A percentile compares a stretch with the other conserved stretches of the same genome.
Evolutionary conservation across 352 stramenopile species (phyloP).

Genomic region (Sclerospora graminicola): DNA sequence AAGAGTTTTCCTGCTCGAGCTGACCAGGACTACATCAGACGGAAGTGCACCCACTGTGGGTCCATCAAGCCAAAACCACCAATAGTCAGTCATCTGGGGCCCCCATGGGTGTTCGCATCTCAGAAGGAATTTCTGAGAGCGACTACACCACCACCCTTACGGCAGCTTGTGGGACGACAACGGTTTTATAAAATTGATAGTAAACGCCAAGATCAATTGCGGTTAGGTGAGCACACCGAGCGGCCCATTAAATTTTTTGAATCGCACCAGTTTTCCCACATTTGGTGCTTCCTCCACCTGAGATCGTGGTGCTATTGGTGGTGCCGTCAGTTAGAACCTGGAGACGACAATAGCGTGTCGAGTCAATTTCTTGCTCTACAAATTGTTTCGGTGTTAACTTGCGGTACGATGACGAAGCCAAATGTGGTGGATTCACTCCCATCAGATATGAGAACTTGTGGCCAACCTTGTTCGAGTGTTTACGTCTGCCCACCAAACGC

Average conservation of each 20-base stretch:
- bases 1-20: too few relatives aligned
- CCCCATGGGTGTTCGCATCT: too few relatives aligned
- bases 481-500: conserved; percentile 31
- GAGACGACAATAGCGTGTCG: conserved; percentile 17
- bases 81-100: too few relatives aligned
- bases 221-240: conserved; percentile 52
- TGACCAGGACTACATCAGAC: too few relatives aligned
- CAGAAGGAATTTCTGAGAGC: too few relatives aligned
- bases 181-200: too few relatives aligned
- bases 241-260: conserved; percentile 40
- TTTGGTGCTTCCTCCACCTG: conserved; percentile 10
- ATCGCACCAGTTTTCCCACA: conserved; percentile 77
- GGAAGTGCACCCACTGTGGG: too few relatives aligned
- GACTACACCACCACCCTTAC: too few relatives aligned
- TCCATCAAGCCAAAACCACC: too few relatives aligned
- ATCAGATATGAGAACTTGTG: conserved; percentile 62
- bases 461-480: conserved; percentile 44
- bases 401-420: conserved; percentile 25
- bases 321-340: conserved; percentile 15
- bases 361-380: conserved; percentile 46
- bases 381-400: conserved; percentile 35
- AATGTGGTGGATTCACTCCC: conserved; percentile 57
- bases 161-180: too few relatives aligned
- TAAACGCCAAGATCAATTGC: too few relatives aligned
- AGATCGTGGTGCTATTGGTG: conserved; percentile 10